A percentile compares a stretch with the other conserved stretches of the same genome.
phyloP scores from a whole-genome alignment of 495 filamentous ascomycete species.

The Penicillium canariense region DNA sequence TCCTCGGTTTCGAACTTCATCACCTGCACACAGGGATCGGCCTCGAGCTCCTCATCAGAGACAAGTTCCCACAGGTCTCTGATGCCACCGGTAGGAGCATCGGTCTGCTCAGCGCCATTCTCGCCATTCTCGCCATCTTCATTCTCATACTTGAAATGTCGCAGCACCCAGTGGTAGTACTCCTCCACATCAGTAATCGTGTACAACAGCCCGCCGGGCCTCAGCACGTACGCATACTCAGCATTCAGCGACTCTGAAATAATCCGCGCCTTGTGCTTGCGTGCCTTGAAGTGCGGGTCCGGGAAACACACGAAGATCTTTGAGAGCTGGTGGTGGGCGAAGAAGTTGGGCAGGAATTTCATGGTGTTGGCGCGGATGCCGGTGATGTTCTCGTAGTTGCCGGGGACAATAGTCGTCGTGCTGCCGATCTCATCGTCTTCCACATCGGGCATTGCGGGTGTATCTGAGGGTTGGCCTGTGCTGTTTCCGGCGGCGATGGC shows the following conservation, averaged over 20 bases:
- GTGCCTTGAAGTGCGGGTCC: slow-evolving; percentile 94
- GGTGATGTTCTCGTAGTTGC: slow-evolving; percentile 76
- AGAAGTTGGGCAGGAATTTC: slow-evolving; percentile 98
- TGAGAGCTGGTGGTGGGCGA: slow-evolving; percentile 66
- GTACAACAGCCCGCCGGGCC: slow-evolving; percentile 81
- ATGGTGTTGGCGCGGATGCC: slow-evolving; percentile 91
- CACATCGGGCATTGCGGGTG: slow-evolving; percentile 17
- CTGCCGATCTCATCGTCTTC: slow-evolving; percentile 30
- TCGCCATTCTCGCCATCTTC: slow-evolving; percentile 24
- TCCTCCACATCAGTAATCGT: slow-evolving; percentile 98
- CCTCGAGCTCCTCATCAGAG: slow-evolving; percentile 61
- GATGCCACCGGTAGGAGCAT: slow-evolving; percentile 42
- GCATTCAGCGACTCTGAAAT: slow-evolving; percentile 82
- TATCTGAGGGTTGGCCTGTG: neutral
- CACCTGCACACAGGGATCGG: slow-evolving; percentile 71
- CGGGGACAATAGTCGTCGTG: slow-evolving; percentile 27
- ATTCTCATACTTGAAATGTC: slow-evolving; percentile 61
- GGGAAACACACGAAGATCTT: slow-evolving; percentile 98
- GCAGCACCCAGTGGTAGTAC: slow-evolving; percentile 87
- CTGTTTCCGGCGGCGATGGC: slow-evolving; percentile 10
- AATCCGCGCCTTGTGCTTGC: slow-evolving; percentile 96
- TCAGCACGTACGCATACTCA: slow-evolving; percentile 88
- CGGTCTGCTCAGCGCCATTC: slow-evolving; percentile 19
- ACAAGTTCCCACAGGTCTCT: slow-evolving; percentile 54
- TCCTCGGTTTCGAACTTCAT: slow-evolving; percentile 93